Percentiles rank a stretch among this genome's conserved stretches.
Conservation (phyloP, 305 asterid species). For the Galium porrigens region DNA sequence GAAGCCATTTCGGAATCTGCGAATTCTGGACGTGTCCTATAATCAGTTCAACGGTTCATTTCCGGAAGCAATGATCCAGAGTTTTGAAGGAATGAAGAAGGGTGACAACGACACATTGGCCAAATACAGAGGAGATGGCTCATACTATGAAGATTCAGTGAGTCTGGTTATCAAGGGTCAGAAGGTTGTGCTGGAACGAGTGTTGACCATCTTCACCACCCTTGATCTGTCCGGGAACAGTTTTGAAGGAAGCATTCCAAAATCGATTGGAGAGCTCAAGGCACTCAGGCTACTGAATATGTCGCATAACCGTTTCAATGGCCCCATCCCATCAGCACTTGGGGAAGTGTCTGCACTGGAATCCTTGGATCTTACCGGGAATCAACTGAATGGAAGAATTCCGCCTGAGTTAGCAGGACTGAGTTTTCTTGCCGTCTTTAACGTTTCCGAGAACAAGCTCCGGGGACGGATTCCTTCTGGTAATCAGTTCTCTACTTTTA, state of each 20-base stretch:
- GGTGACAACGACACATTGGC: background rate
- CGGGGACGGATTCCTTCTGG: slow-evolving; percentile 25
- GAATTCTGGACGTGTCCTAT: slow-evolving; percentile 16
- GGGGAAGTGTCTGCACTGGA: slow-evolving; percentile 23
- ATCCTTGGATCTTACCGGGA: slow-evolving; percentile 28
- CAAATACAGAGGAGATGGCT: slow-evolving; percentile 15
- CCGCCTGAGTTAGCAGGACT: slow-evolving; percentile 21
- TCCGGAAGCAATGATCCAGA: background rate
- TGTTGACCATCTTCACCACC: slow-evolving; percentile 21
- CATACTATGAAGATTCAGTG: slow-evolving; percentile 22
- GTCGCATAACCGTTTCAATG: slow-evolving; percentile 22
- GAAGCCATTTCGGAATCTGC: background rate
- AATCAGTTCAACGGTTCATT: slow-evolving; percentile 14
- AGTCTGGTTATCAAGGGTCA: slow-evolving; percentile 23
- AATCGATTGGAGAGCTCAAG: slow-evolving; percentile 20
- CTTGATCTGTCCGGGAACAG: slow-evolving; percentile 27
- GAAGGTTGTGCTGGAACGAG: slow-evolving; percentile 15
- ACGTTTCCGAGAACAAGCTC: slow-evolving; percentile 27
- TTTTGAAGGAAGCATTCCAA: slow-evolving; percentile 30
- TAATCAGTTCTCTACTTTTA: slow-evolving; percentile 22
- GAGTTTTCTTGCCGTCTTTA: slow-evolving; percentile 17
- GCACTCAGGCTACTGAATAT: slow-evolving; percentile 23
- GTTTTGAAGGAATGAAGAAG: slow-evolving; percentile 11
- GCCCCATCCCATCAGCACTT: slow-evolving; percentile 20
- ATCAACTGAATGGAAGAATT: slow-evolving; percentile 24